Conservation (phyloP, 2,329 filamentous ascomycete species). For the Ascochyta pisi region DNA sequence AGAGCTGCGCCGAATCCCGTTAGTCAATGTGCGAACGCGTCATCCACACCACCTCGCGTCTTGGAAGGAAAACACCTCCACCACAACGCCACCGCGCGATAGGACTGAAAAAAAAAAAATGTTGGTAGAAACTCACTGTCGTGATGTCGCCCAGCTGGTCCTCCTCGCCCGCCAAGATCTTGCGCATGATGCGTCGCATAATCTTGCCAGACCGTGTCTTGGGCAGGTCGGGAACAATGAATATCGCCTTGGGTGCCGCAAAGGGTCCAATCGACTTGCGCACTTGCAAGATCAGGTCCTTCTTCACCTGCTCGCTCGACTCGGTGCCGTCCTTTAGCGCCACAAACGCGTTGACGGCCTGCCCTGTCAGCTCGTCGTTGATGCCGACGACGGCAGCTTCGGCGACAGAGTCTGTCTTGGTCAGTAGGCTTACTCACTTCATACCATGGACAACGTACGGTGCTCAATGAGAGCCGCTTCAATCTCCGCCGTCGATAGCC, state of each 20-base stretch:
- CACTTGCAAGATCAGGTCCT: constrained; percentile 93
- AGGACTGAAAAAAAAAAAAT: constrained; percentile 8
- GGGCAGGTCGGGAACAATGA: constrained; percentile 88
- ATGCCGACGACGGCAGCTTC: constrained; percentile 97
- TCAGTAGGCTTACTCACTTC: constrained; percentile 24
- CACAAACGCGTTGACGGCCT: constrained; percentile 97
- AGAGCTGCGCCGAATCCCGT: constrained; percentile 65
- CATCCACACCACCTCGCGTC: constrained; percentile 22
- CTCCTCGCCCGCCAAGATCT: constrained; percentile 96
- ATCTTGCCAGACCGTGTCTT: constrained; percentile 99
- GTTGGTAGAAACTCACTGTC: constrained; percentile 72
- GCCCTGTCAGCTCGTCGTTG: constrained; percentile 90
- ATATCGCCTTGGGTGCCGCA: constrained; percentile 92
- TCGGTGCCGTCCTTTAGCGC: constrained; percentile 86
- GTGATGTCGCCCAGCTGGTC: constrained; percentile 93
- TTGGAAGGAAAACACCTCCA: constrained; percentile 9
- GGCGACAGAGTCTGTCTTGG: constrained; percentile 69
- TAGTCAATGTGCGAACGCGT: constrained; percentile 41
- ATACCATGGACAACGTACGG: constrained; percentile 51
- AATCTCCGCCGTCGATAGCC: constrained; percentile 96
- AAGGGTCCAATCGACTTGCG: constrained; percentile 98
- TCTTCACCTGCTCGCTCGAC: constrained; percentile 78
- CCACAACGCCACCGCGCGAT: background rate
- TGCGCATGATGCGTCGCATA: constrained; percentile 94
- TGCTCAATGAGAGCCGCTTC: constrained; percentile 97